Base-by-base conservation (phyloP, 2,329 filamentous ascomycete genomes). In the Diaporthe helianthi region DNA sequence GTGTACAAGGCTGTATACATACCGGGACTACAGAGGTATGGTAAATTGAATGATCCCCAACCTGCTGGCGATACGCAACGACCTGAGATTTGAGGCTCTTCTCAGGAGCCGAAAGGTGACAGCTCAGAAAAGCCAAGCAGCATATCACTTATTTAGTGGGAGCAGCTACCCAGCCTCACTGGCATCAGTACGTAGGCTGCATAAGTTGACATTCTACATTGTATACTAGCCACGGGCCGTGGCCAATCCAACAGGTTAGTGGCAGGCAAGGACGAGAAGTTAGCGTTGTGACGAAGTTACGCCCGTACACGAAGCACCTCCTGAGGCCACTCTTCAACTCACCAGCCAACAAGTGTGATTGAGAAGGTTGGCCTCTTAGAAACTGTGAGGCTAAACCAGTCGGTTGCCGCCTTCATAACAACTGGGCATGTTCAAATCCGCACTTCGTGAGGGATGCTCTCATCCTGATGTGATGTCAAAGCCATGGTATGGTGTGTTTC, bases 1-100 rank as follows among this genome's bases (percentile, higher is more conserved):
- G 22, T 58, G 64, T 60, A 58, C 12, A 67, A 67, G 15, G 52
- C 31, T 58, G 53, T 67, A 67, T 41, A 58, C n/a, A n/a, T 67
- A 60, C 31, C 44, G 58, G 51, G 53, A 67, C 44, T 22, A 58
- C 58, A 54, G 52, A 67, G 29, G 52, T 44, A 31, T 51, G 22
- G 13, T 33, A 10, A 67, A 51, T 41, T 29, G 44, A 63, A 49
- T 1, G 10, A 36, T 33, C 22, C 58, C 13, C 41, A 47, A 13
- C 13, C 19, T 4, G 41, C 55, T 60, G 58, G 13, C 33, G 19
- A 36, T 63, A 13, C 10, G n/a, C 12, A 22, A n/a, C 13, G 29
- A 9, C 8, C 44, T 61, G 41, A 36, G 26, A 22, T 31, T 36
- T 13, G 13, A 31, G 41, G 24, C 44, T 22, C 8, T n/a, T 38